Evolutionary conservation across 306 rosid species (phyloP), one percentile per base, ranked within the genome.

Genomic region (Quercus cerris): DNA sequence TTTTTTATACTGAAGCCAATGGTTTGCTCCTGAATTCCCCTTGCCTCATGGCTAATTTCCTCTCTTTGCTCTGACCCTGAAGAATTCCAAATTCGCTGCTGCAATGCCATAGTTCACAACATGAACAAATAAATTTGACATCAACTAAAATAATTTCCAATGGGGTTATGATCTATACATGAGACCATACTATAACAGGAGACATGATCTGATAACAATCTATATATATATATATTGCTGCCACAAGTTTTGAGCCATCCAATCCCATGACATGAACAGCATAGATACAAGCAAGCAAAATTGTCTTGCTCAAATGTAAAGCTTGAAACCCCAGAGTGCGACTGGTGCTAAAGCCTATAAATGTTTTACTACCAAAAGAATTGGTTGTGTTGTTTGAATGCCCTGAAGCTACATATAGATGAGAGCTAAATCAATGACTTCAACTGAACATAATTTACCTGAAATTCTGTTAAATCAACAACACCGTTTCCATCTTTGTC

Each of bases 81-180:
- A 13, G 91, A 85, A 80, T 76, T 88, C 98, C 98, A 94, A 75
- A 94, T 91, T 74, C 86, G 89, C 86, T 89, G 92, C 97, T 92
- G 94, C 88, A 79, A 61, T 71, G 59, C 23, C 82, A 87, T 52
- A 49, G 76, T 74, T 18, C 9, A 44, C 68, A 72, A 41, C 51
- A 72, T 75, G 54, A 78, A 56, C 73, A 22, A 31, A 33, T 28
- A 63, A 72, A 30, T 79, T 68, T 78, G 66, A 70, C 67, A 83
- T 52, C 67, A 61, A 41, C 56, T 38, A 68, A 78, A 35, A 67
- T 31, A 49, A 31, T 4, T 28, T n/a, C 35, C 35, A 58, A 2
- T 33, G 25, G 62, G 38, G 23, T 55, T 73, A 17, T 1, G 25
- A 20, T 35, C 68, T 6, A 38, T 27, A 18, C 5, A 19, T 8